Conservation (phyloP, 768 basidiomycete genomes). For the Podaxis sp. region DNA sequence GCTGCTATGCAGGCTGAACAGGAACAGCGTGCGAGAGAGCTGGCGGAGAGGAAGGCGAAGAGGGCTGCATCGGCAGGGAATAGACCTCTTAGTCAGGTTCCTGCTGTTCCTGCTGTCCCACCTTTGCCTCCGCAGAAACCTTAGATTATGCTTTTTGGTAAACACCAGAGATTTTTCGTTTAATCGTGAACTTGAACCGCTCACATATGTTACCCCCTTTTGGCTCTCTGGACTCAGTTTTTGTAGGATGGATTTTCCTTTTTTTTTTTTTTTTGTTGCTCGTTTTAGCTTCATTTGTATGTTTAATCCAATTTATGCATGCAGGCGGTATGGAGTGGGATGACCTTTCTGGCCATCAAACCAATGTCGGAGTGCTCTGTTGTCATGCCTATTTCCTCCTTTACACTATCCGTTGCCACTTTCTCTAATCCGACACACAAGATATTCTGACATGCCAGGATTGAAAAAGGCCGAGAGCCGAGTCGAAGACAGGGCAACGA, state of each 20-base stretch:
- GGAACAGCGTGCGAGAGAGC: conserved; percentile 63
- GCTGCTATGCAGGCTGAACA: conserved; percentile 79
- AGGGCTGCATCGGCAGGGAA: conserved; percentile 35
- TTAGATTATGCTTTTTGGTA: not conserved
- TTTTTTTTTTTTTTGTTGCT: not conserved
- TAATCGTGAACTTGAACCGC: not conserved
- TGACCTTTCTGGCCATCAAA: no score
- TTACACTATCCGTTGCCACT: no score
- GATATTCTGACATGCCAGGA: no score
- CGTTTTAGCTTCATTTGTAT: not conserved
- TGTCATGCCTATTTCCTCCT: no score
- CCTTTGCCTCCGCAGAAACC: conserved; percentile 25
- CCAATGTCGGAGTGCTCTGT: no score
- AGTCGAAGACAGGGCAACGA: not conserved
- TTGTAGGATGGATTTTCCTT: not conserved
- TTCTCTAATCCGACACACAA: no score
- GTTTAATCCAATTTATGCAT: not conserved
- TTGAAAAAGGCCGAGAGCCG: no score
- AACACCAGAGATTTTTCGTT: not conserved
- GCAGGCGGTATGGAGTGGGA: no score
- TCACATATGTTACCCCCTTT: not conserved
- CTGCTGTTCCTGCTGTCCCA: conserved; percentile 31
- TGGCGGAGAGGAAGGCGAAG: conserved; percentile 53
- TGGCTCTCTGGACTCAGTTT: not conserved
- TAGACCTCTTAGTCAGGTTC: conserved; percentile 21